Conservation (phyloP, 2,329 filamentous ascomycete species). For the Verticillium nonalfalfae region DNA sequence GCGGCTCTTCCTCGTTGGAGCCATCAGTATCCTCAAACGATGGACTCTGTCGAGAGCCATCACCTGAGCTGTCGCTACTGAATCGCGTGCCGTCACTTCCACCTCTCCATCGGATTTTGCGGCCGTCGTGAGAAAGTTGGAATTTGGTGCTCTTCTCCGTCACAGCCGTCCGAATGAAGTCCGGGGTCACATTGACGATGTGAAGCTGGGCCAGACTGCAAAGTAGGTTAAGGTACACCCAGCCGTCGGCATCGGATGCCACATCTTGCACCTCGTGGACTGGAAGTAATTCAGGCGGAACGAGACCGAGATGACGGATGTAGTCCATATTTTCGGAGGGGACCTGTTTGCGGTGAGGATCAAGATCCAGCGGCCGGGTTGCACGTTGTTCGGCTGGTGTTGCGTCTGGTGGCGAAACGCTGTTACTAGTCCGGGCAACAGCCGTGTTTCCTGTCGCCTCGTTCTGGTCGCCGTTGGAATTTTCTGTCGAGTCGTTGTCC, state of each 20-base stretch:
- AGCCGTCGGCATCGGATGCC: constrained; percentile 61
- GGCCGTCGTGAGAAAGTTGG: constrained; percentile 70
- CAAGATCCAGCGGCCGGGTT: constrained; percentile 69
- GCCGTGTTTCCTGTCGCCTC: constrained; percentile 32
- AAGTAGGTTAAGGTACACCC: constrained; percentile 77
- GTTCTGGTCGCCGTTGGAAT: constrained; percentile 41
- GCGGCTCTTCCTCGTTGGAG: constrained; percentile 31
- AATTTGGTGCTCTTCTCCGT: constrained; percentile 66
- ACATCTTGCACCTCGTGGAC: constrained; percentile 39
- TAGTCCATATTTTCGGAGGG: constrained; percentile 75
- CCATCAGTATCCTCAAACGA: constrained; percentile 43
- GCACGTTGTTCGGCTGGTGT: constrained; percentile 63
- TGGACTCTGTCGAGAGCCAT: constrained; percentile 37
- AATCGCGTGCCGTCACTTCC: constrained; percentile 58
- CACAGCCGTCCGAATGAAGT: constrained; percentile 70
- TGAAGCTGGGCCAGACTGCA: constrained; percentile 80
- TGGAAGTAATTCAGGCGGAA: constrained; percentile 48
- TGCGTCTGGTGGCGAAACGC: constrained; percentile 31
- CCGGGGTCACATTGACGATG: constrained; percentile 74
- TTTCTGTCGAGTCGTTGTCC: constrained; percentile 36
- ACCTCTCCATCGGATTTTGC: constrained; percentile 75
- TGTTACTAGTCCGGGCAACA: constrained; percentile 20
- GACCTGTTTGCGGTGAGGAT: constrained; percentile 69
- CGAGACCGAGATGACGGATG: constrained; percentile 66
- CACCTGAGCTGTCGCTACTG: constrained; percentile 55